Percentiles rank a stretch among this genome's conserved stretches.
Evolutionary conservation across 2,329 filamentous ascomycete species (phyloP).

Genomic region (Ophiostoma triangulosporum): DNA sequence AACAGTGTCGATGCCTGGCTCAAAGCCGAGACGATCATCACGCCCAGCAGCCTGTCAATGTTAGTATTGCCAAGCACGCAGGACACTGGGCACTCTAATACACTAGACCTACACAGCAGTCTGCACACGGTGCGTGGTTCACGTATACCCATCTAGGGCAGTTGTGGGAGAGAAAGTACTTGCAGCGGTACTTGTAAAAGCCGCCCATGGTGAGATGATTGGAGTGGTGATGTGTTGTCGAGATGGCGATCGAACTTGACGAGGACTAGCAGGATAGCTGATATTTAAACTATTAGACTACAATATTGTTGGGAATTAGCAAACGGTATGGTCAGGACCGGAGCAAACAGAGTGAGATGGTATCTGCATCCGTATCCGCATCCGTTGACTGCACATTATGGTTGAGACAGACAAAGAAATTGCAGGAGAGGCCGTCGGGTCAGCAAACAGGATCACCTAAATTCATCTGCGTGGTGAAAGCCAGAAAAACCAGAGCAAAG

Average conservation of each 20-base stretch:
- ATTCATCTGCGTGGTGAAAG: too few relatives aligned
- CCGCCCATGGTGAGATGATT: conserved; percentile 16
- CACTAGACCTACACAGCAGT: conserved; percentile 28
- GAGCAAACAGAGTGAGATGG: neutral
- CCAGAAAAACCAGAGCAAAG: neutral
- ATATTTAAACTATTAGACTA: too few relatives aligned
- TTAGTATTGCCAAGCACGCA: neutral
- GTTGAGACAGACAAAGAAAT: neutral
- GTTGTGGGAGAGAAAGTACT: conserved; percentile 34
- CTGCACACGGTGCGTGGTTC: conserved; percentile 31
- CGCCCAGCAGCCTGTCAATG: neutral
- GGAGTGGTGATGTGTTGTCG: neutral
- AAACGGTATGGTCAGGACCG: too few relatives aligned
- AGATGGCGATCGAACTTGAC: too few relatives aligned
- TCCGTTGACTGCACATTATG: neutral
- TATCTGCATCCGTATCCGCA: neutral
- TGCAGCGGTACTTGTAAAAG: conserved; percentile 37
- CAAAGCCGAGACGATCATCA: neutral
- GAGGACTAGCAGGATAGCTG: too few relatives aligned
- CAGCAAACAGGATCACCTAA: too few relatives aligned
- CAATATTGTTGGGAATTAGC: too few relatives aligned
- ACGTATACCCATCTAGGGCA: conserved; percentile 37
- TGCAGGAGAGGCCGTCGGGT: too few relatives aligned
- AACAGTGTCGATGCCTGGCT: neutral
- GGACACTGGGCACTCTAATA: neutral